Evolutionary conservation across 148 eudicot genomes (phyloP).

Genomic region (Vaccinium myrtillus): DNA sequence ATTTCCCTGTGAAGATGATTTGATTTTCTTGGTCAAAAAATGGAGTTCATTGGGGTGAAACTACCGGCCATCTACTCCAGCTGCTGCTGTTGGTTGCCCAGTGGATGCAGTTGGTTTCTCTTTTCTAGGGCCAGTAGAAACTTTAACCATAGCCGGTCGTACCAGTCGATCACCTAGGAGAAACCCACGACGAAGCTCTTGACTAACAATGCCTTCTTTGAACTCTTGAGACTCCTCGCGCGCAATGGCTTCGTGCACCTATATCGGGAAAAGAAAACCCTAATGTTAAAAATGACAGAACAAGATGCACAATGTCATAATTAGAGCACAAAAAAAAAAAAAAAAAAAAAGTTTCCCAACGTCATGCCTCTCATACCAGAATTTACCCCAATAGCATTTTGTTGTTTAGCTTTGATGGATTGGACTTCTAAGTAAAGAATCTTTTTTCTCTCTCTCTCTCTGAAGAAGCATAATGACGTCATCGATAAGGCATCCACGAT

Average conservation of each 20-base stretch:
- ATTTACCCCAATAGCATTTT: neutral
- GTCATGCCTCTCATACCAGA: neutral
- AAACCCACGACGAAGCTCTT: constrained; percentile 86
- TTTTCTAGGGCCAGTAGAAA: constrained; percentile 75
- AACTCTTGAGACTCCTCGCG: constrained; percentile 80
- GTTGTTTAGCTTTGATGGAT: neutral
- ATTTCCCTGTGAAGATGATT: neutral
- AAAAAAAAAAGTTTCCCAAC: too few relatives aligned
- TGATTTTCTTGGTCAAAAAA: neutral
- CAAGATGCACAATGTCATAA: too few relatives aligned
- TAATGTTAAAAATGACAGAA: neutral
- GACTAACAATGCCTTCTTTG: constrained; percentile 69
- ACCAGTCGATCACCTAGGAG: constrained; percentile 68
- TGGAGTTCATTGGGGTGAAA: neutral
- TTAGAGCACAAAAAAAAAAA: too few relatives aligned
- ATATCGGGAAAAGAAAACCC: constrained; percentile 19
- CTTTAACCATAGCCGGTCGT: constrained; percentile 91
- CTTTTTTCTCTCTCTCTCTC: neutral
- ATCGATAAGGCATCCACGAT: neutral
- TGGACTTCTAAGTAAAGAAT: neutral
- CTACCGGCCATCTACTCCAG: constrained; percentile 39
- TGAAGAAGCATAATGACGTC: neutral
- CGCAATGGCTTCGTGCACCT: constrained; percentile 91
- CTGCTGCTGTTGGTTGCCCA: constrained; percentile 47
- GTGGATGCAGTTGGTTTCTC: constrained; percentile 24